Evolutionary conservation across 2,329 filamentous ascomycete genomes (phyloP), one percentile per base, ranked within the genome.

Genomic region (Orbilia brochopaga): DNA sequence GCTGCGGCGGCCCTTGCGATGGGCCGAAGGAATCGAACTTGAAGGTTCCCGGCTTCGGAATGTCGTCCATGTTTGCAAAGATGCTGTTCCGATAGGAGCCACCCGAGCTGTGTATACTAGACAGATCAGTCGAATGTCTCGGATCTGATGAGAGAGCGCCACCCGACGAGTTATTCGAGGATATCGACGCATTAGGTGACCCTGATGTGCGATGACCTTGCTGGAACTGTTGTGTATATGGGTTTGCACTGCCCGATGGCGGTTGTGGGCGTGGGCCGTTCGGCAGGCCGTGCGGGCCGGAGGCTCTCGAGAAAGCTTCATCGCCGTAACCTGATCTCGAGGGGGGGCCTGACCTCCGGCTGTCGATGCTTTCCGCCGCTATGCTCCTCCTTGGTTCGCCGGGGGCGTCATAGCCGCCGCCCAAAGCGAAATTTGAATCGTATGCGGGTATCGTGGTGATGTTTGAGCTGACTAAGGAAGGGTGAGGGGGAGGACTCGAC

Each of bases 81-180:
- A 74, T 63, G 37, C 60, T 74, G 50, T 73, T 73, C 19, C 73
- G 62, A 44, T 74, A 66, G 11, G 64, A 65, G 35, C 65, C 67
- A 40, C 69, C 66, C 40, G 73, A 73, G 62, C 66, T 74, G 78
- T 87, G 83, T 74, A 88, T 81, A 79, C 86, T 88, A 65, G 84
- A 83, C 76, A 87, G 86, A 77, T 89, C 87, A 67, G 85, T 83
- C 15, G 85, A 87, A 50, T 81, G 81, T 76, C 85, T 82, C 44
- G 84, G 83, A 76, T 83, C 83, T 37, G 80, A 80, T 1, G 67
- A 59, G 4, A 48, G 32, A 4, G 10, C 35, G 40, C 58, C 81
- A 11, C 80, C 81, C 21, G 76, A 77, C 4, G 78, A 79, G 61
- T 77, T 78, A 19, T 52, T 80, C 80, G 23, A 79, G 78, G 57